Evolutionary conservation across 768 basidiomycete genomes (phyloP), one percentile per base, ranked within the genome.

Genomic region (Dentipellis fragilis): DNA sequence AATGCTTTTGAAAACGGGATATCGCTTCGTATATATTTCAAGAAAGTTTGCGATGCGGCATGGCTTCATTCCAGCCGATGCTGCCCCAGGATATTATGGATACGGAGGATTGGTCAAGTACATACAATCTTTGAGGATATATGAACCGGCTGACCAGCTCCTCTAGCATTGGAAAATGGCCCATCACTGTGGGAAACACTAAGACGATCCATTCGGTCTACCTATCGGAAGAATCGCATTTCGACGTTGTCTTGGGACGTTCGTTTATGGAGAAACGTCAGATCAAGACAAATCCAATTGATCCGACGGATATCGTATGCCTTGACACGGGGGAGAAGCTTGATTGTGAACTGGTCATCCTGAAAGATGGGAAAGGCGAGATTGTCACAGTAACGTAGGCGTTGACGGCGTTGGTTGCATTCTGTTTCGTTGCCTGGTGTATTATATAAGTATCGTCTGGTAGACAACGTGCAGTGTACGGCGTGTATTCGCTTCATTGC

Each of bases 11-110:
- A 95, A 92, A 69, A 79, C 81, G 16, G 94, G 96, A 16, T 87
- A 98, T 69, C 78, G 92, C 12, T 85, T 94, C 64, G 94, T 97
- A 51, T 99, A 99, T 71, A 87, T 99, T 57, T 96, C 93, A 11
- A 81, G 96, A 54, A 86, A 87, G 65, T 99, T 98, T 65, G 96
- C 96, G 1, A 73, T 84, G 58, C 79, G 83, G 60, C 82, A 96
- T 66, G 87, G 85, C 1, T 92, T 99, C 67, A 88, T 97, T 55
- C 90, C 92, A 1, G 72, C 75, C 19, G 91, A 93, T 60, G 88
- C 93, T 55, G 81, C 83, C 1, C 93, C 91, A 7, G 96, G 96
- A 6, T 80, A 85, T 58, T 93, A 94, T 63, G 95, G 96, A n/a
- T 99, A 97, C 66, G 80, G 84, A 8, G 94, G 95, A 3, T 75